Percentiles rank a stretch among this genome's conserved stretches.
These are phyloP conservation scores for Cymbopogon citratus DNA, from an alignment of 176 grass and related monocot species.

Conservation along the genomic window DNA sequence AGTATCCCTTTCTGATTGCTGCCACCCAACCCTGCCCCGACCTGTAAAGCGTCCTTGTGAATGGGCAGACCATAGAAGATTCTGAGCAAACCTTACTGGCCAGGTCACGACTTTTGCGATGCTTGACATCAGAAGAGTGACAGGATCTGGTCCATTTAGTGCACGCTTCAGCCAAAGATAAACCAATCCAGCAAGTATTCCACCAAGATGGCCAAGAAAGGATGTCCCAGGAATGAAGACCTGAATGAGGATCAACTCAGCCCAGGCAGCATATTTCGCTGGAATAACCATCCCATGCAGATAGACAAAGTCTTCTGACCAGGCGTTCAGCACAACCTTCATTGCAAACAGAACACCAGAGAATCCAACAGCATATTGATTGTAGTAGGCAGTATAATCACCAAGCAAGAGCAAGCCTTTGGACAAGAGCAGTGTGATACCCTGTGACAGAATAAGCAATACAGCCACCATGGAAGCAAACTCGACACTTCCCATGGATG, in stretches of 20 bases:
- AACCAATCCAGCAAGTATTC: slow-evolving; percentile 74
- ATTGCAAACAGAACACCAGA: slow-evolving; percentile 88
- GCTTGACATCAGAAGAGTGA: slow-evolving; percentile 46
- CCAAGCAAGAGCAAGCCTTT: slow-evolving; percentile 53
- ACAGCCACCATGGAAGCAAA: slow-evolving; percentile 73
- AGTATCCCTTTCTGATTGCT: slow-evolving; percentile 3
- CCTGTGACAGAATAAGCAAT: slow-evolving; percentile 76
- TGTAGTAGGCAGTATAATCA: slow-evolving; percentile 51
- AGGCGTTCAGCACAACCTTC: slow-evolving; percentile 84
- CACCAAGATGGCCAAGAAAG: slow-evolving; percentile 77
- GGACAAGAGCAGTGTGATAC: slow-evolving; percentile 57
- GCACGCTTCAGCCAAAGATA: slow-evolving; percentile 63
- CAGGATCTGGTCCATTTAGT: slow-evolving; percentile 34
- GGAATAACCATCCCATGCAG: slow-evolving; percentile 76
- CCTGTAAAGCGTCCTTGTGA: slow-evolving; percentile 23
- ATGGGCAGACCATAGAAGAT: slow-evolving; percentile 18
- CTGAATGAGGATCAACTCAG: slow-evolving; percentile 86
- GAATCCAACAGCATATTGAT: slow-evolving; percentile 66
- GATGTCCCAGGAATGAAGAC: slow-evolving; percentile 74
- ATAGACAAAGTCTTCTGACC: slow-evolving; percentile 45
- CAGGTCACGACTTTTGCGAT: slow-evolving; percentile 52
- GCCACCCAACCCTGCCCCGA: slow-evolving; percentile 39
- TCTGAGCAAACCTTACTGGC: slow-evolving; percentile 57
- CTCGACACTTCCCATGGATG: slow-evolving; percentile 63
- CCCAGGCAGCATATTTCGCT: slow-evolving; percentile 79